These are phyloP conservation scores for Geosiphon pyriformis DNA, from an alignment of 192 early-diverging fungal genomes.

Conservation along the genomic window DNA sequence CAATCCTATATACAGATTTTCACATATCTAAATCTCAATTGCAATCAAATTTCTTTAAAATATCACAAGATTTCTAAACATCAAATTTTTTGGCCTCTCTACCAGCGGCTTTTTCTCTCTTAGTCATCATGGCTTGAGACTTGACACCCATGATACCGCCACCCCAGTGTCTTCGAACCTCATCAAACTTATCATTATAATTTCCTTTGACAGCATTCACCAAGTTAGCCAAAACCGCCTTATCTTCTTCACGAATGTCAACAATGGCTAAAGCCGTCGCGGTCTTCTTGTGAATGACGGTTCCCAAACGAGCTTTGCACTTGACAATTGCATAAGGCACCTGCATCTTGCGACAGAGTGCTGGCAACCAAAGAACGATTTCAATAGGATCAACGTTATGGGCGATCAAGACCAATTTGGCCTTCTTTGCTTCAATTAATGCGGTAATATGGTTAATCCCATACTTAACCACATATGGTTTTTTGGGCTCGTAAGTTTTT, in stretches of 20 bases:
- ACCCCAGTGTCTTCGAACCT: conserved; percentile 91
- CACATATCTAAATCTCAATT: too few species aligned
- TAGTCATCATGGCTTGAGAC: conserved; percentile 77
- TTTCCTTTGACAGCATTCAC: conserved; percentile 90
- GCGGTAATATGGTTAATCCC: conserved; percentile 99
- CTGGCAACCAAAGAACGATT: conserved; percentile 97
- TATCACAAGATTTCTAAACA: too few species aligned
- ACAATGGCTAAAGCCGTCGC: conserved; percentile 94
- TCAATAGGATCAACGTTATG: conserved; percentile 99
- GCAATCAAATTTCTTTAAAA: too few species aligned
- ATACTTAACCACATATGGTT: conserved; percentile 96
- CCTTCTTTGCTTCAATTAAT: conserved; percentile 98
- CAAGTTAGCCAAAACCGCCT: conserved; percentile 79
- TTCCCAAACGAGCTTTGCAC: conserved; percentile 97
- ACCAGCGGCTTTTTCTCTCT: conserved; percentile 38
- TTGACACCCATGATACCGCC: conserved; percentile 97
- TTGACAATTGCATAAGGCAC: conserved; percentile 99
- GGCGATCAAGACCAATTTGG: conserved; percentile 97
- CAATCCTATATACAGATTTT: too few species aligned
- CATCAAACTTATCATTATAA: conserved; percentile 94
- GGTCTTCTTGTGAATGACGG: conserved; percentile 99
- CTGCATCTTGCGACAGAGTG: conserved; percentile 99
- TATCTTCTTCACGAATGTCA: conserved; percentile 94
- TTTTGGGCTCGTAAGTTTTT: conserved; percentile 85
- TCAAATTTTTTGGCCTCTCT: conserved; percentile 15